Evolutionary conservation across 306 rosid species (phyloP).

Genomic region (Castanopsis chinensis): DNA sequence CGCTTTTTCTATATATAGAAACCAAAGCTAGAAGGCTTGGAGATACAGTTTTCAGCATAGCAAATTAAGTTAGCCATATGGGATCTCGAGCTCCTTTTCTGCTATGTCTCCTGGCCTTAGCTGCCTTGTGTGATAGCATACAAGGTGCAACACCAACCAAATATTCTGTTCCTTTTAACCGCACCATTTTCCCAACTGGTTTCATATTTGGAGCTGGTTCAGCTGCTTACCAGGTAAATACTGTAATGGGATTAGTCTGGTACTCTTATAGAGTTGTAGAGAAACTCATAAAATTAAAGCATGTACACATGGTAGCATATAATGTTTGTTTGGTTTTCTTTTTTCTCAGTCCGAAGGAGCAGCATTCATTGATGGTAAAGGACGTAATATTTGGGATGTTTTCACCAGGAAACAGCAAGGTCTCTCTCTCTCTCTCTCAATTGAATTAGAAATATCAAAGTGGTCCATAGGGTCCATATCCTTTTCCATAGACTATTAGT

Average conservation of each 20-base stretch:
- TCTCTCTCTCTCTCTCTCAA: neutral
- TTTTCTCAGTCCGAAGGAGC: conserved; percentile 33
- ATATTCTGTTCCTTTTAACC: conserved; percentile 15
- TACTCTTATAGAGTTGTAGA: too few species aligned
- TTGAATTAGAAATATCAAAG: too few species aligned
- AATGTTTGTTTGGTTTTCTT: too few species aligned
- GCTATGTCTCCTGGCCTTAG: neutral
- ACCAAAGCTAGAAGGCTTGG: too few species aligned
- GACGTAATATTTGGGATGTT: conserved; percentile 25
- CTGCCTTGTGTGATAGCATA: too few species aligned
- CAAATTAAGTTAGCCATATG: neutral
- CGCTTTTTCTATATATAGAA: too few species aligned
- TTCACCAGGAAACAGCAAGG: conserved; percentile 23
- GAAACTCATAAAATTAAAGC: too few species aligned
- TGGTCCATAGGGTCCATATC: too few species aligned
- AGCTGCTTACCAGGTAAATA: conserved; percentile 28
- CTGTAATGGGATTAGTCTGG: neutral
- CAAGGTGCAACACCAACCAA: conserved; percentile 2
- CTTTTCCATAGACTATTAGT: too few species aligned
- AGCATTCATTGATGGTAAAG: conserved; percentile 26
- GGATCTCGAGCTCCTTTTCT: neutral
- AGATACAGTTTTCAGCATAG: too few species aligned
- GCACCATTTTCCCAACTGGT: conserved; percentile 18
- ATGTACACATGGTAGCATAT: too few species aligned
- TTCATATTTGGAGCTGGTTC: conserved; percentile 33